These are phyloP conservation scores for Psilocybe tampanensis DNA, from an alignment of 768 basidiomycete genomes.

Conservation along the genomic window DNA sequence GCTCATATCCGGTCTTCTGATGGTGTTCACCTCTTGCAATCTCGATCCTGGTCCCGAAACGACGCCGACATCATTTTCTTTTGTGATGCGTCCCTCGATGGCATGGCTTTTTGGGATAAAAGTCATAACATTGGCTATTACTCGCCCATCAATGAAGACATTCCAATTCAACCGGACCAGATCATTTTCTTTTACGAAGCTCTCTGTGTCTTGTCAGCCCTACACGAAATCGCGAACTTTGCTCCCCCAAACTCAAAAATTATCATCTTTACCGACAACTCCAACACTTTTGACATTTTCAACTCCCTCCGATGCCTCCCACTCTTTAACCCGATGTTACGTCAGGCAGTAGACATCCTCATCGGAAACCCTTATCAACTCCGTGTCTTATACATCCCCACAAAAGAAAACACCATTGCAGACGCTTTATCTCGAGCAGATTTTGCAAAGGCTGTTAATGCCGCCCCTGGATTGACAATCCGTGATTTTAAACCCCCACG, in stretches of 20 bases:
- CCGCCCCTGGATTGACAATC: slow-evolving; percentile 6
- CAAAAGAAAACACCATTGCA: slow-evolving; percentile 26
- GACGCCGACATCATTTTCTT: slow-evolving; percentile 17
- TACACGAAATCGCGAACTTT: background rate
- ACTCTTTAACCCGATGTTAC: slow-evolving; percentile 26
- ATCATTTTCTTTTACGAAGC: slow-evolving; percentile 34
- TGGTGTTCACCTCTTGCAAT: slow-evolving; percentile 27
- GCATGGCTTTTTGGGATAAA: slow-evolving; percentile 33
- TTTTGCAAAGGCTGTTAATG: background rate
- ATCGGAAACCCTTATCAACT: slow-evolving; percentile 10
- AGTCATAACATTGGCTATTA: slow-evolving; percentile 17
- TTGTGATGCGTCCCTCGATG: slow-evolving; percentile 26
- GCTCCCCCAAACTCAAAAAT: background rate
- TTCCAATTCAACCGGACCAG: too few species aligned
- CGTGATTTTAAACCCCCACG: slow-evolving; percentile 13
- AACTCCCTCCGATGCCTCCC: slow-evolving; percentile 20
- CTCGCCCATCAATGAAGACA: background rate
- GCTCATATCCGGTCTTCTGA: slow-evolving; percentile 18
- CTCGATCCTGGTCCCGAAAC: slow-evolving; percentile 13
- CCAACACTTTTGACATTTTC: slow-evolving; percentile 37
- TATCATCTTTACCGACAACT: slow-evolving; percentile 31
- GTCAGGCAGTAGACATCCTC: slow-evolving; percentile 13
- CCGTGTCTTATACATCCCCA: slow-evolving; percentile 27
- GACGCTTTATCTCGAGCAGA: slow-evolving; percentile 31
- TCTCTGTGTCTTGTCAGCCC: slow-evolving; percentile 20